phyloP scores from a whole-genome alignment of 768 basidiomycete genomes.

The Phylloporus arenicola region DNA sequence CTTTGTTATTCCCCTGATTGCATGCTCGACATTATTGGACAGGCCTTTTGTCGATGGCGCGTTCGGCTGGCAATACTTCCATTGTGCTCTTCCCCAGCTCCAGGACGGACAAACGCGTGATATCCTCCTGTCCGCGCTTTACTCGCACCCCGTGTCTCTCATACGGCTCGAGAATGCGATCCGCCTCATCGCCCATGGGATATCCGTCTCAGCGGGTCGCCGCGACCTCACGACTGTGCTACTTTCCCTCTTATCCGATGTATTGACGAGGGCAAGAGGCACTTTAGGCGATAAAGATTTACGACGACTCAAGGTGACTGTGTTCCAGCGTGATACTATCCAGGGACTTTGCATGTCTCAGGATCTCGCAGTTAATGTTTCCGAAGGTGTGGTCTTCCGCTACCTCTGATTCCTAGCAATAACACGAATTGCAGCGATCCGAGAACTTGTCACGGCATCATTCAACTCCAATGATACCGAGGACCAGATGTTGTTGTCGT shows the following conservation, averaged over 20 bases:
- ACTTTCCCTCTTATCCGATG: conserved; percentile 36
- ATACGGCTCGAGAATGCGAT: conserved; percentile 34
- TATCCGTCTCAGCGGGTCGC: conserved; percentile 18
- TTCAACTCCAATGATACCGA: conserved; percentile 32
- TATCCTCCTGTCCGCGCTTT: conserved; percentile 34
- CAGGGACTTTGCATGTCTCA: conserved; percentile 31
- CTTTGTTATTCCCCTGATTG: not conserved
- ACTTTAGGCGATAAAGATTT: conserved; percentile 30
- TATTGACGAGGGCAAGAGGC: conserved; percentile 29
- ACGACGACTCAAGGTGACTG: conserved; percentile 37
- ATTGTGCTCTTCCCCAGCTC: conserved; percentile 21
- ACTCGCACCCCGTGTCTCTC: conserved; percentile 20
- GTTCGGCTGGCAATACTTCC: conserved; percentile 47
- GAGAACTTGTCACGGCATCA: conserved; percentile 33
- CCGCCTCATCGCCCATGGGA: conserved; percentile 35
- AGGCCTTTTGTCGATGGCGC: conserved; percentile 12
- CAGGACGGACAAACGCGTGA: conserved; percentile 19
- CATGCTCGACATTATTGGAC: not conserved
- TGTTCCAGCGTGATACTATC: conserved; percentile 32
- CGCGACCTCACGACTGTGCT: conserved; percentile 27
- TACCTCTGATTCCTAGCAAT: not conserved
- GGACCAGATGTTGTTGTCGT: conserved; percentile 39
- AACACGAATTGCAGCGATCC: conserved; percentile 34
- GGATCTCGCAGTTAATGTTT: conserved; percentile 19
- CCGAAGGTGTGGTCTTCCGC: conserved; percentile 31